Conservation (phyloP, 2,329 filamentous ascomycete genomes). For the Aspergillus eucalypticola region DNA sequence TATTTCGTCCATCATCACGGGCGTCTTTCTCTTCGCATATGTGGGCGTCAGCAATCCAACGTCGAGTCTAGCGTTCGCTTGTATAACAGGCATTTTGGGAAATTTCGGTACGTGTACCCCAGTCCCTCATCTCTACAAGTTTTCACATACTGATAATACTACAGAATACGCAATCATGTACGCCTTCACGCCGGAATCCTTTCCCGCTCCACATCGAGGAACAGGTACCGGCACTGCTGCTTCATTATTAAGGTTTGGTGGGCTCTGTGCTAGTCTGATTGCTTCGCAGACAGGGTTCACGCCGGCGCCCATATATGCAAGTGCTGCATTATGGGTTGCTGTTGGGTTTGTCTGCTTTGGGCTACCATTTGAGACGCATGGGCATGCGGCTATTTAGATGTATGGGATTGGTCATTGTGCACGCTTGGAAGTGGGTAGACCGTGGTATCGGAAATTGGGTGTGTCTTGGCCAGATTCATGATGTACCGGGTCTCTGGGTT, state of each 20-base stretch:
- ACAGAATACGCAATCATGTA: conserved; percentile 36
- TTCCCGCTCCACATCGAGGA: conserved; percentile 30
- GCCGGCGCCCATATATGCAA: conserved; percentile 48
- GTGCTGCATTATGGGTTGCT: conserved; percentile 48
- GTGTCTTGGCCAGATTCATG: too few species aligned
- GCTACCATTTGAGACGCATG: conserved; percentile 49
- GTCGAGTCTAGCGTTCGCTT: conserved; percentile 35
- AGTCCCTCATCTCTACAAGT: too few species aligned
- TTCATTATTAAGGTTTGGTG: conserved; percentile 27
- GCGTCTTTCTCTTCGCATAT: conserved; percentile 51
- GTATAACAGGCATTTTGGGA: conserved; percentile 49
- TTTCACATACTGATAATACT: background rate
- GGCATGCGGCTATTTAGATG: conserved; percentile 24
- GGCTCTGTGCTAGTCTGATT: conserved; percentile 46
- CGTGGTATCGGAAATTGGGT: too few species aligned
- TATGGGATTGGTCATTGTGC: background rate
- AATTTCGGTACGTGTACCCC: conserved; percentile 30
- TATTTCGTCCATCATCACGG: conserved; percentile 46
- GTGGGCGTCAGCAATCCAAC: conserved; percentile 44
- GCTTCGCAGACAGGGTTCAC: conserved; percentile 48
- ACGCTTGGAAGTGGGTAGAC: too few species aligned
- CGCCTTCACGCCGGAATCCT: conserved; percentile 31
- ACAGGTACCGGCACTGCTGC: conserved; percentile 38
- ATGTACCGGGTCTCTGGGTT: too few species aligned
- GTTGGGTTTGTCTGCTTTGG: conserved; percentile 46